A percentile compares a stretch with the other conserved stretches of the same genome.
phyloP scores from a whole-genome alignment of 768 basidiomycete genomes.

The Galerina sulciceps region DNA sequence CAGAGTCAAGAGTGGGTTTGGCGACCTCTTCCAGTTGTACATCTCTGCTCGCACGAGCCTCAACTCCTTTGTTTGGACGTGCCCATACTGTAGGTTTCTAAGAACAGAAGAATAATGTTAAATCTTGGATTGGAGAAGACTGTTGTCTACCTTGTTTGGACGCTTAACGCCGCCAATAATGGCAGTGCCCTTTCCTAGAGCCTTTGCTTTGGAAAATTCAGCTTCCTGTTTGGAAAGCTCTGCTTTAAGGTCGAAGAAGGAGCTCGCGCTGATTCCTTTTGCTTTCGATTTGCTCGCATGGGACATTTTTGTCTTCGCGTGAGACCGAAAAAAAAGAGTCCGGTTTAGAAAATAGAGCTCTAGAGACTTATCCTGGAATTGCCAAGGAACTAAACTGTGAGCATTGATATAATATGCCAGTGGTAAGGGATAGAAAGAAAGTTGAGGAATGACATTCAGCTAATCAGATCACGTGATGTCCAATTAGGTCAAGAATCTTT shows the following conservation, averaged over 20 bases:
- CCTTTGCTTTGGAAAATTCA: conserved; percentile 61
- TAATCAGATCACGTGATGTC: no score
- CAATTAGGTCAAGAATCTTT: no score
- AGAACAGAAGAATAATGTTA: neutral
- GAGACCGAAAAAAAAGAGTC: no score
- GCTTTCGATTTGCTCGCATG: conserved; percentile 66
- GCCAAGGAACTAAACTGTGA: no score
- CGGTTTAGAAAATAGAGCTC: no score
- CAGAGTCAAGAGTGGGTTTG: conserved; percentile 72
- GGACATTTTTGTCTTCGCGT: conserved; percentile 30
- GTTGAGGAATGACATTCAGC: no score
- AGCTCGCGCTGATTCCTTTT: conserved; percentile 70
- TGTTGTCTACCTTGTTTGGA: conserved; percentile 64
- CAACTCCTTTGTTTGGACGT: conserved; percentile 76
- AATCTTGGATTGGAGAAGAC: neutral
- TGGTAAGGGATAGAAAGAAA: no score
- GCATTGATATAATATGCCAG: no score
- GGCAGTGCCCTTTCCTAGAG: conserved; percentile 54
- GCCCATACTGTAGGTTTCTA: conserved; percentile 84
- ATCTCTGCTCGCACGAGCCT: conserved; percentile 66
- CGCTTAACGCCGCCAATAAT: conserved; percentile 66
- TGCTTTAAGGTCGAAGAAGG: conserved; percentile 84
- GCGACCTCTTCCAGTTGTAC: conserved; percentile 71
- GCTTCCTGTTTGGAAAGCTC: conserved; percentile 68
- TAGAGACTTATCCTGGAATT: no score